Conservation (phyloP, 768 basidiomycete species). For the Lentinula guzmanii region DNA sequence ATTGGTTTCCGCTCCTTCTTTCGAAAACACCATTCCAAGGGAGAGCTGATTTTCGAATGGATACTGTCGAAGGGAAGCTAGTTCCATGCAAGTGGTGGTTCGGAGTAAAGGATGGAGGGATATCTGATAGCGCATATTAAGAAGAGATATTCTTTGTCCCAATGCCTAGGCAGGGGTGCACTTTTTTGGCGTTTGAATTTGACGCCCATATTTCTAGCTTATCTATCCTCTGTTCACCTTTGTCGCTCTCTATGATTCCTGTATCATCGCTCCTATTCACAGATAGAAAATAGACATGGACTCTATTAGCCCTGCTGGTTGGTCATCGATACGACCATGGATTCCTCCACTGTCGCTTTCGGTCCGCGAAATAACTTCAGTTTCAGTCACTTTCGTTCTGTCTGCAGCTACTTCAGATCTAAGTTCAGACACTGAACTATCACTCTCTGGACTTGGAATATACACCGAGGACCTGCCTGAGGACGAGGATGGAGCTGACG, state of each 20-base stretch:
- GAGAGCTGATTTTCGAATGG: slow-evolving; percentile 35
- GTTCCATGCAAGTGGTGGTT: slow-evolving; percentile 42
- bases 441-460: slow-evolving; percentile 35
- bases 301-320: slow-evolving; percentile 25
- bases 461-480: slow-evolving; percentile 23
- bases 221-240: neutral
- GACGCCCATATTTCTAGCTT: neutral
- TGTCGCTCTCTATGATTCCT: neutral
- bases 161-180: too few species aligned
- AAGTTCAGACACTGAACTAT: slow-evolving; percentile 31
- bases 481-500: slow-evolving; percentile 28
- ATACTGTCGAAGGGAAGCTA: slow-evolving; percentile 21
- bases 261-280: neutral
- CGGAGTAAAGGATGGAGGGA: slow-evolving; percentile 12
- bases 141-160: too few species aligned
- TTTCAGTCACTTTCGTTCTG: slow-evolving; percentile 76
- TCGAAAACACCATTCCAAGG: slow-evolving; percentile 31
- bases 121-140: too few species aligned
- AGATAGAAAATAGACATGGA: slow-evolving; percentile 3
- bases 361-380: slow-evolving; percentile 79
- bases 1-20: slow-evolving; percentile 65
- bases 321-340: slow-evolving; percentile 78
- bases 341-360: slow-evolving; percentile 61
- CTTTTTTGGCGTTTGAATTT: too few species aligned
- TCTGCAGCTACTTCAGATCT: slow-evolving; percentile 42